Evolutionary conservation across 2,329 filamentous ascomycete species (phyloP).

Genomic region (Graphilbum ipis-grandicollis): DNA sequence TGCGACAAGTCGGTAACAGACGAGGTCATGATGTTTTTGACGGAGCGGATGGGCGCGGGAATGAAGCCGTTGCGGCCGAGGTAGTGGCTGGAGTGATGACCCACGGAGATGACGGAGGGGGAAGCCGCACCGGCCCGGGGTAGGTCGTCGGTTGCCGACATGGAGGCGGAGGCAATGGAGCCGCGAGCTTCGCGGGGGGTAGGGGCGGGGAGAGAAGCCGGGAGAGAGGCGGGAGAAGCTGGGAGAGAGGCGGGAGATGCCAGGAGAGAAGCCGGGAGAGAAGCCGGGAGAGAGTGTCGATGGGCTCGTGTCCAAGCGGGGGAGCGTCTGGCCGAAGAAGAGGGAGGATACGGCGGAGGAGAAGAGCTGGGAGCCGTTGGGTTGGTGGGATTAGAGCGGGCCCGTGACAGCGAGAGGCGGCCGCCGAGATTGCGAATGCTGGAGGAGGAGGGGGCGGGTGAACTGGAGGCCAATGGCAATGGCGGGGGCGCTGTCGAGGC

Average conservation of each 20-base stretch:
- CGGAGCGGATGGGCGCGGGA: constrained; percentile 29
- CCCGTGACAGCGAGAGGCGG: constrained; percentile 8
- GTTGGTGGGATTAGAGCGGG: constrained; percentile 1
- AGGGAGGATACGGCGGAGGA: neutral
- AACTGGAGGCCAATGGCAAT: too few species aligned
- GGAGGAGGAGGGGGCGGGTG: neutral
- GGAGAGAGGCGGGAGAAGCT: too few species aligned
- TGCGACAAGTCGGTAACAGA: constrained; percentile 31
- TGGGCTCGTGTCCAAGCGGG: neutral
- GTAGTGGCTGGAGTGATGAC: too few species aligned
- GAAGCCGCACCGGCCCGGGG: too few species aligned
- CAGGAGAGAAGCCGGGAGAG: neutral
- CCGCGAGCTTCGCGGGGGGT: too few species aligned
- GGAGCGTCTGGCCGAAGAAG: neutral
- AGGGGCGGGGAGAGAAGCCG: too few species aligned
- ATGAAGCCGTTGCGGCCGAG: constrained; percentile 30
- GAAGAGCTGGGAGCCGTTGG: too few species aligned
- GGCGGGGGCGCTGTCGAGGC: too few species aligned
- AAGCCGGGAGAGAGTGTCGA: neutral
- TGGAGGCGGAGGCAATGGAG: neutral
- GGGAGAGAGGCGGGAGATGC: too few species aligned
- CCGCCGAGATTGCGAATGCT: constrained; percentile 12
- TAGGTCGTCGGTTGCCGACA: neutral
- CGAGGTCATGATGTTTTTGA: constrained; percentile 32
- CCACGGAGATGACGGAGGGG: too few species aligned